Evolutionary conservation across 805 yeast species (phyloP).

Genomic region (Yamadazyma scolyti): DNA sequence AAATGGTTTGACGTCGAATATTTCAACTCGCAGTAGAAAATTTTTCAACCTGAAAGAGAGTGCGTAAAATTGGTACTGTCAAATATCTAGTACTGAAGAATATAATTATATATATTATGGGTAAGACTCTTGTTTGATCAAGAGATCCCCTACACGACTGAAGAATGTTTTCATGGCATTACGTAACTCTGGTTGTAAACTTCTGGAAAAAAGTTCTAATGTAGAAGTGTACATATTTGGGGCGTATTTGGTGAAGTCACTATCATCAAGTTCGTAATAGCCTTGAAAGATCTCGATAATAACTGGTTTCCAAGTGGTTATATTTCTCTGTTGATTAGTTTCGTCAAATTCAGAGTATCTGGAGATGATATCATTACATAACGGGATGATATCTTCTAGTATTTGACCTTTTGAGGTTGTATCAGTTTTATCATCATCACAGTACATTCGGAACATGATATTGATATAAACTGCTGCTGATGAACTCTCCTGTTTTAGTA

Average conservation of each 20-base stretch:
- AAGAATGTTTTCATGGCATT: conserved; percentile 58
- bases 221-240: conserved; percentile 60
- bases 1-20: too few relatives aligned
- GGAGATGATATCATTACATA: conserved; percentile 67
- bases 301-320: conserved; percentile 87
- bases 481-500: conserved; percentile 86
- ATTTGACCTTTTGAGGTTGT: conserved; percentile 46
- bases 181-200: conserved; percentile 59
- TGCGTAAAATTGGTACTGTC: conserved; percentile 1
- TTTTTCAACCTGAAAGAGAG: conserved; percentile 2
- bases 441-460: conserved; percentile 74
- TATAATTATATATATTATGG: too few relatives aligned
- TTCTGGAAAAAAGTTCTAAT: conserved; percentile 56
- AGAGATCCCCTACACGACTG: conserved; percentile 45
- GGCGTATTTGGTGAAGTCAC: conserved; percentile 59
- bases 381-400: conserved; percentile 52
- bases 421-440: conserved; percentile 54
- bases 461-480: conserved; percentile 85
- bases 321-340: conserved; percentile 72
- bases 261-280: conserved; percentile 68
- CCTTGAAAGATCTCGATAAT: conserved; percentile 86
- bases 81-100: too few relatives aligned
- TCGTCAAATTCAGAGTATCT: conserved; percentile 74
- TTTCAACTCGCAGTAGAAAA: conserved; percentile 8
- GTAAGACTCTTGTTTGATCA: conserved; percentile 17